Conservation (phyloP, 768 basidiomycete genomes). For the Amanita phalloides region DNA sequence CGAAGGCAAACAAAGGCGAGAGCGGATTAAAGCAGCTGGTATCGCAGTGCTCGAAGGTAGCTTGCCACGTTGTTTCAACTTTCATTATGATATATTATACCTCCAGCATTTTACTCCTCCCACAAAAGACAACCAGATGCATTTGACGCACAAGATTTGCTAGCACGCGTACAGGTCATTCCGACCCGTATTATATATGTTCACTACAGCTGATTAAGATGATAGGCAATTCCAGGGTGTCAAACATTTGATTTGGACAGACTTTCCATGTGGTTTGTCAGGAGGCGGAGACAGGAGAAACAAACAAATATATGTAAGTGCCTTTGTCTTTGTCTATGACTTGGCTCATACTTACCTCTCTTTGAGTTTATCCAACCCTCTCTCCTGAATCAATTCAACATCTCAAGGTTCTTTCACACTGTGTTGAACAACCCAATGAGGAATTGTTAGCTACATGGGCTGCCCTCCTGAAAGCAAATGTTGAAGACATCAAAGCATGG, state of each 20-base stretch:
- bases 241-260: conserved; percentile 6
- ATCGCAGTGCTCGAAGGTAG: background rate
- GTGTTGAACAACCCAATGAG: conserved; percentile 13
- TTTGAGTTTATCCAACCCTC: conserved; percentile 12
- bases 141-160: background rate
- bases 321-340: background rate
- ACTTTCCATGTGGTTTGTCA: conserved; percentile 11
- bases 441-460: conserved; percentile 22
- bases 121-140: background rate
- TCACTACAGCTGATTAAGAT: background rate
- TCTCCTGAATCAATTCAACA: conserved; percentile 12
- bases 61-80: background rate
- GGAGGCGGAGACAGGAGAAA: conserved; percentile 3
- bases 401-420: conserved; percentile 13
- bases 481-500: conserved; percentile 15
- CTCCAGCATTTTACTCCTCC: background rate
- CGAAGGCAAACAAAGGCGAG: conserved; percentile 29
- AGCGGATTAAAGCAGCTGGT: background rate
- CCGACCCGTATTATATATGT: background rate
- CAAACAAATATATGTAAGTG: background rate
- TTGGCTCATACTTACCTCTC: too few species aligned
- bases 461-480: conserved; percentile 12
- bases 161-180: background rate
- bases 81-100: background rate
- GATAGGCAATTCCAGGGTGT: conserved; percentile 11